Evolutionary conservation across 768 basidiomycete species (phyloP), one percentile per base, ranked within the genome.

Genomic region (Clavulina sp.): DNA sequence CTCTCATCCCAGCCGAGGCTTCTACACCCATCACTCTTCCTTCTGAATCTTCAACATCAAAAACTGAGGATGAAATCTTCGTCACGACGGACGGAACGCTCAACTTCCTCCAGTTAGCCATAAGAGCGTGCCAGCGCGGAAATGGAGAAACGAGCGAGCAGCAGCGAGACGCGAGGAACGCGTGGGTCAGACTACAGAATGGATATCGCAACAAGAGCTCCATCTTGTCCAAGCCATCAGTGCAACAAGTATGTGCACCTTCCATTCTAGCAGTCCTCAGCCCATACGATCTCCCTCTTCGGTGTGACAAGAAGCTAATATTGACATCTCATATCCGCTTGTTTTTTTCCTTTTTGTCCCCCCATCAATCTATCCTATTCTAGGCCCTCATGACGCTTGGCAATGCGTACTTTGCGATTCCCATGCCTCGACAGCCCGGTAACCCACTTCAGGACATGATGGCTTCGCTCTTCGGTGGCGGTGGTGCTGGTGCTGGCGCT

Each of bases 371-470:
- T n/a, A n/a, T n/a, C n/a, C n/a, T n/a, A n/a, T n/a, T 51, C 24
- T 56, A 89, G 86, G 69, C 69, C n/a, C 64, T 84, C 47, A 69
- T 69, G 48, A 81, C 84, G 50, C 68, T 92, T 48, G 78, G 74
- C 3, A 72, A 72, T 13, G 63, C 89, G 24, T 91, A 86, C 65
- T 97, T 99, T 65, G 81, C 80, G 5, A 81, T 97, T 47, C 82
- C 86, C 4, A 81, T 78, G 32, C 84, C 87, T 48, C 71, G 80
- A 51, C 75, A 80, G 62, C 73, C 76, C 7, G 77, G 70, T 4
- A 93, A 93, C 61, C 82, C 92, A 4, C 65, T 96, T 48, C 84
- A 81, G 28, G 87, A 91, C 28, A 83, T 96, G 73, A 67, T 97
- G 65, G 85, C 88, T 3, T 80, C 81, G 3, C 68, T 96, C 62